Conservation (phyloP, 257 asterid species). For the Capsicum chinense region DNA sequence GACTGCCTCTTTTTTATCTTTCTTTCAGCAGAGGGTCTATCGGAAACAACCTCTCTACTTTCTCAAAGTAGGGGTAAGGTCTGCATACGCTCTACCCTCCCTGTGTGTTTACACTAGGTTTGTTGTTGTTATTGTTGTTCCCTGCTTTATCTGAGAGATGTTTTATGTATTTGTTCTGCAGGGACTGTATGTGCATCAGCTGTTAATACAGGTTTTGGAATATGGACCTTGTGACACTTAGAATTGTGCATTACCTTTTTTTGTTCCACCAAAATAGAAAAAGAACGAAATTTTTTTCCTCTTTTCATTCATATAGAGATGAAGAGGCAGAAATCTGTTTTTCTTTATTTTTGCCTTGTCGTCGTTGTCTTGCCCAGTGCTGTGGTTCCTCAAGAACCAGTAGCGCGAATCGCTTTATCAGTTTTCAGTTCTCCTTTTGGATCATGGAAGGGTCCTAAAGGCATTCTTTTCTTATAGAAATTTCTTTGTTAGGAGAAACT, state of each 20-base stretch:
- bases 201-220: slow-evolving; percentile 27
- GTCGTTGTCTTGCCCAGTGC: slow-evolving; percentile 32
- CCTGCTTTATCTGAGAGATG: slow-evolving; percentile 27
- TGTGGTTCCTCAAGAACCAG: slow-evolving; percentile 17
- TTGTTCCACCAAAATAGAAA: neutral
- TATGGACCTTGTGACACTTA: slow-evolving; percentile 24
- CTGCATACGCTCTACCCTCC: neutral
- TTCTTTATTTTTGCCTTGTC: slow-evolving; percentile 52
- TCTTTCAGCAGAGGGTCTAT: neutral
- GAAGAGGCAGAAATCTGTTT: slow-evolving; percentile 47
- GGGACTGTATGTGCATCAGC: slow-evolving; percentile 26
- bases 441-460: slow-evolving; percentile 25
- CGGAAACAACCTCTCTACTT: neutral
- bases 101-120: neutral
- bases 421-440: neutral
- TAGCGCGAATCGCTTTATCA: neutral
- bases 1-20: neutral
- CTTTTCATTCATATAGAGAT: slow-evolving; percentile 30
- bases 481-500: neutral
- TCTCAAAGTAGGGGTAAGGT: neutral
- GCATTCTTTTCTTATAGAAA: neutral
- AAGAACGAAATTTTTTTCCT: neutral
- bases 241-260: slow-evolving; percentile 1
- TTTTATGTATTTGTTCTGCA: slow-evolving; percentile 39
- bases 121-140: neutral